Evolutionary conservation across 2,329 filamentous ascomycete genomes (phyloP).

Genomic region (Gaeumannomyces sp.): DNA sequence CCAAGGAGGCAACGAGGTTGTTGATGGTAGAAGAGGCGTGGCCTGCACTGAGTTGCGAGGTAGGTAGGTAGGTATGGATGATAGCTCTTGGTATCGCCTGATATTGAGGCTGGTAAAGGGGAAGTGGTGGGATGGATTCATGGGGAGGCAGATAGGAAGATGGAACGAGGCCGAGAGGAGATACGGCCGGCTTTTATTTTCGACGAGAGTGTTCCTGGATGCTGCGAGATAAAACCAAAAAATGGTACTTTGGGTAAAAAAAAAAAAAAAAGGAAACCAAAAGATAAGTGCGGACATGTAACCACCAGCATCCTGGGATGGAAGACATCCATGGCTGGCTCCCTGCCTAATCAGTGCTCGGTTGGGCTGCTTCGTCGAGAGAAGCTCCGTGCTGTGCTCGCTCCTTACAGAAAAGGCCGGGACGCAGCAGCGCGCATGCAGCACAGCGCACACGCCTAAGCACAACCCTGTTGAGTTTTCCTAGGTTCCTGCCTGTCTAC

Average conservation of each 20-base stretch:
- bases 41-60: neutral
- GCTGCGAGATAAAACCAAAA: neutral
- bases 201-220: neutral
- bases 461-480: neutral
- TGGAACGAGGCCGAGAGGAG: neutral
- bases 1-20: neutral
- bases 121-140: neutral
- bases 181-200: neutral
- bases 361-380: neutral
- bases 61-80: neutral
- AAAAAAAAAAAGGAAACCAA: neutral
- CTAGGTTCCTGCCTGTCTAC: neutral
- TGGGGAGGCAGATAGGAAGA: neutral
- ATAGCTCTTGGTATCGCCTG: neutral
- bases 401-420: neutral
- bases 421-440: no score
- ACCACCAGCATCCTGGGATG: neutral
- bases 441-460: neutral
- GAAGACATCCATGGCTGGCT: neutral
- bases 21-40: neutral
- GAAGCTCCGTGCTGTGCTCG: neutral
- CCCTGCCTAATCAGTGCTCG: neutral
- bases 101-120: neutral
- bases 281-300: slow-evolving; percentile 1
- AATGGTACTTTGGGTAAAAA: neutral